Conservation (phyloP, 495 filamentous ascomycete species). For the Beverwykella pulmonaria region DNA sequence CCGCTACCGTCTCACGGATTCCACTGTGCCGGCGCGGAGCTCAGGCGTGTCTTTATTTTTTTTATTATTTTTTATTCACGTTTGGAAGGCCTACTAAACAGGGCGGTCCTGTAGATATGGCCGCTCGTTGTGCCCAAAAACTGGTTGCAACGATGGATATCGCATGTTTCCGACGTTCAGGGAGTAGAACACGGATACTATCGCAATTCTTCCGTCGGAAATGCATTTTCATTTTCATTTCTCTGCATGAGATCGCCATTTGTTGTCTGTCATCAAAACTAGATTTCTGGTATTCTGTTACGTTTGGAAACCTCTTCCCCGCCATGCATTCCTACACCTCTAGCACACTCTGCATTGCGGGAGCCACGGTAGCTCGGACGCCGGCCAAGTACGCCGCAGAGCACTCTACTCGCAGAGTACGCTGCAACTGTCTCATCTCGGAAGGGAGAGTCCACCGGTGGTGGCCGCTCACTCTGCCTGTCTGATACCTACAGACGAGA, state of each 20-base stretch:
- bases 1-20: neutral
- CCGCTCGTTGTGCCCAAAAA: neutral
- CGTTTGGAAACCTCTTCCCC: constrained; percentile 26
- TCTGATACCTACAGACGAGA: neutral
- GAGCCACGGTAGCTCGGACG: constrained; percentile 22
- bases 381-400: constrained; percentile 11
- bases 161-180: neutral
- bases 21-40: neutral
- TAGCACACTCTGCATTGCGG: constrained; percentile 11
- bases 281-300: constrained; percentile 20
- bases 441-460: neutral
- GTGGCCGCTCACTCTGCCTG: neutral
- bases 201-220: neutral
- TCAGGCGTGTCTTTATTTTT: neutral
- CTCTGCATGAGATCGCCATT: constrained; percentile 15
- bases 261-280: neutral
- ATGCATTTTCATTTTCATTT: neutral
- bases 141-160: neutral
- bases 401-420: neutral
- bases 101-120: too few species aligned
- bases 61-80: too few species aligned
- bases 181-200: neutral
- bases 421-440: neutral
- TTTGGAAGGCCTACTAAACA: too few species aligned
- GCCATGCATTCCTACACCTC: constrained; percentile 16